These are phyloP conservation scores for Cucumis cinereus DNA, from an alignment of 306 rosid genomes.

Conservation along the genomic window DNA sequence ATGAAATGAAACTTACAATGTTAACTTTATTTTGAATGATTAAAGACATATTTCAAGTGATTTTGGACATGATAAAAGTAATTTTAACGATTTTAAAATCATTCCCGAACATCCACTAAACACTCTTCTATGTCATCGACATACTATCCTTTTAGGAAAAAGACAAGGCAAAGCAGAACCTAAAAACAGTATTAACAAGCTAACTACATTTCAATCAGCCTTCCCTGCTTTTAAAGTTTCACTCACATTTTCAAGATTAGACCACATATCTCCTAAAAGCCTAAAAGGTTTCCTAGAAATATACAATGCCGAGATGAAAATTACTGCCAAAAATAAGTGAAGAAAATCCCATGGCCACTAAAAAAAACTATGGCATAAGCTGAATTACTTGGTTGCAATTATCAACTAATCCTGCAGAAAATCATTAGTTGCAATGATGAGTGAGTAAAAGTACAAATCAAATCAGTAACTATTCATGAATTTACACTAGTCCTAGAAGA, in stretches of 20 bases:
- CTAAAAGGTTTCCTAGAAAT: background rate
- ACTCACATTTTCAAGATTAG: background rate
- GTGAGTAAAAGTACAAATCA: background rate
- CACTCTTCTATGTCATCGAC: no score
- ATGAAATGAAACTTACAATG: no score
- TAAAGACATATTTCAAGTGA: no score
- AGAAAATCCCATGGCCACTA: background rate
- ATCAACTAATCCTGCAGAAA: conserved; percentile 3
- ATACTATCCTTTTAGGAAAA: no score
- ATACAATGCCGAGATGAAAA: background rate
- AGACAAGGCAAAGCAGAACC: background rate
- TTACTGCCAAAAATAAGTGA: background rate
- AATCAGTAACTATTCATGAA: background rate
- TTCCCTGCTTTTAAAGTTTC: background rate
- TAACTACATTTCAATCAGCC: background rate
- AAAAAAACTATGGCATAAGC: background rate
- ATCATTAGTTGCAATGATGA: background rate
- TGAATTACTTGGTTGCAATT: background rate
- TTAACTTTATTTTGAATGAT: no score
- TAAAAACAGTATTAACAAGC: background rate
- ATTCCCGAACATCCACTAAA: no score
- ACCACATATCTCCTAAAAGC: background rate
- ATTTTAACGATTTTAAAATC: no score
- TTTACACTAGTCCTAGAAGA: background rate
- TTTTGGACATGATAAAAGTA: no score